A percentile compares a stretch with the other conserved stretches of the same genome.
These are phyloP conservation scores for Pyronema omphalodes DNA, from an alignment of 495 filamentous ascomycete species.

Conservation along the genomic window DNA sequence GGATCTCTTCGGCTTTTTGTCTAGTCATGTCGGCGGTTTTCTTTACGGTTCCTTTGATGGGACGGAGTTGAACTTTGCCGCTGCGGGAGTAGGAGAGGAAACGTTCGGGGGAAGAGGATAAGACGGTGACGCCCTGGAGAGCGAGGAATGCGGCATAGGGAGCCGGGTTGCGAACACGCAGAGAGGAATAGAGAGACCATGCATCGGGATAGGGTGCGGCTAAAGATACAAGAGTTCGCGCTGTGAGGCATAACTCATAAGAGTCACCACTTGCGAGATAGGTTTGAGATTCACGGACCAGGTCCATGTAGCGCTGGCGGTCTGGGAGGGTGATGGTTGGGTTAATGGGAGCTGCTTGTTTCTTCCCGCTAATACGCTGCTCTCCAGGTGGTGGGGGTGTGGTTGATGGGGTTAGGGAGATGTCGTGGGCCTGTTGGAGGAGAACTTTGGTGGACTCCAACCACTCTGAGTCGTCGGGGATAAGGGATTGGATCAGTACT, in stretches of 20 bases:
- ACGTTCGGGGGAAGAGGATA: constrained; percentile 79
- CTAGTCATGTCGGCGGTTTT: constrained; percentile 48
- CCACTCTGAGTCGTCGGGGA: constrained; percentile 23
- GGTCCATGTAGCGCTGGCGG: constrained; percentile 6
- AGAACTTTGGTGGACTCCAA: constrained; percentile 10
- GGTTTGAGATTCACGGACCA: constrained; percentile 48
- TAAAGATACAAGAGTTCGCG: constrained; percentile 44
- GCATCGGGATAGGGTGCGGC: constrained; percentile 22
- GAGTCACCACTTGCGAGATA: constrained; percentile 62
- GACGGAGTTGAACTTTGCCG: constrained; percentile 45
- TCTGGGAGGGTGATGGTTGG: constrained; percentile 7
- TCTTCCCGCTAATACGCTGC: neutral
- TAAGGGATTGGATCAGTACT: constrained; percentile 48
- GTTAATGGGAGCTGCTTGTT: neutral
- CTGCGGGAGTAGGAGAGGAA: constrained; percentile 55
- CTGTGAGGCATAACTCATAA: constrained; percentile 84
- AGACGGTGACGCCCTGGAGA: constrained; percentile 48
- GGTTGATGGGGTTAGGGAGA: constrained; percentile 10
- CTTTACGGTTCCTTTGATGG: constrained; percentile 89
- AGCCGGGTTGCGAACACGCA: constrained; percentile 59
- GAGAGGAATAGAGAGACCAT: constrained; percentile 55
- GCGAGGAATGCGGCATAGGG: constrained; percentile 70
- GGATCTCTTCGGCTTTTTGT: constrained; percentile 45
- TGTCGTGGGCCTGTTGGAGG: constrained; percentile 11
- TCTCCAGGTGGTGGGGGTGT: constrained; percentile 10